Percentiles rank a stretch among this genome's conserved stretches.
These are phyloP conservation scores for Cylindrodendrum hubeiense DNA, from an alignment of 2,329 filamentous ascomycete genomes.

Conservation along the genomic window DNA sequence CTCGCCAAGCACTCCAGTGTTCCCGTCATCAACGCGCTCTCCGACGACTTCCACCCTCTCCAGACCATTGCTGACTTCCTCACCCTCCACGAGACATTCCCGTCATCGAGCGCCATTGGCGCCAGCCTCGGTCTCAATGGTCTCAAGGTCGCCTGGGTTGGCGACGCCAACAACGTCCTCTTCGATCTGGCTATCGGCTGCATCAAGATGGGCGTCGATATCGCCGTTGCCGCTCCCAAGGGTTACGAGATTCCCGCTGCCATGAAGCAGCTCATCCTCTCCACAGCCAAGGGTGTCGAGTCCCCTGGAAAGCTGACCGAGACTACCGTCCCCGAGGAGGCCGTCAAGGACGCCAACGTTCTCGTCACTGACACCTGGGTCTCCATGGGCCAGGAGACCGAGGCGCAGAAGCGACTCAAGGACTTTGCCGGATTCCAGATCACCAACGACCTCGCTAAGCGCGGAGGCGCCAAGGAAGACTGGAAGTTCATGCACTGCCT, in stretches of 20 bases:
- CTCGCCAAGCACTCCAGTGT: constrained; percentile 81
- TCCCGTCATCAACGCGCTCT: constrained; percentile 89
- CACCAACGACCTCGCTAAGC: constrained; percentile 84
- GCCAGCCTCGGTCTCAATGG: constrained; percentile 77
- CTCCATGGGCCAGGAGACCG: constrained; percentile 96
- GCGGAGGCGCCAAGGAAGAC: constrained; percentile 85
- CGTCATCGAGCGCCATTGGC: constrained; percentile 55
- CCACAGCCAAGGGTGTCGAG: constrained; percentile 68
- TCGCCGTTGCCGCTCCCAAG: constrained; percentile 87
- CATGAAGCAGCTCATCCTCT: constrained; percentile 80
- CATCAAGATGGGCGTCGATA: constrained; percentile 86
- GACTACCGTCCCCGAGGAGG: constrained; percentile 86
- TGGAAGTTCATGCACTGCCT: constrained; percentile 99
- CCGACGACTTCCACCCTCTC: constrained; percentile 91
- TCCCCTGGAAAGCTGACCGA: constrained; percentile 77
- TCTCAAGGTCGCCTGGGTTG: constrained; percentile 94
- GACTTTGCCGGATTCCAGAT: constrained; percentile 94
- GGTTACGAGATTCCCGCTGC: constrained; percentile 84
- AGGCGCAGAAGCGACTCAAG: constrained; percentile 80
- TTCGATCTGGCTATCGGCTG: constrained; percentile 93
- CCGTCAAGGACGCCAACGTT: constrained; percentile 85
- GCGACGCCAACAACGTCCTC: constrained; percentile 96
- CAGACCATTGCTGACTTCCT: constrained; percentile 96
- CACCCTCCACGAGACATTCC: constrained; percentile 86
- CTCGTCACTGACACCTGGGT: constrained; percentile 98